Conservation (phyloP, 1,284 basidiomycete species). For the Cerioporus squamosus region DNA sequence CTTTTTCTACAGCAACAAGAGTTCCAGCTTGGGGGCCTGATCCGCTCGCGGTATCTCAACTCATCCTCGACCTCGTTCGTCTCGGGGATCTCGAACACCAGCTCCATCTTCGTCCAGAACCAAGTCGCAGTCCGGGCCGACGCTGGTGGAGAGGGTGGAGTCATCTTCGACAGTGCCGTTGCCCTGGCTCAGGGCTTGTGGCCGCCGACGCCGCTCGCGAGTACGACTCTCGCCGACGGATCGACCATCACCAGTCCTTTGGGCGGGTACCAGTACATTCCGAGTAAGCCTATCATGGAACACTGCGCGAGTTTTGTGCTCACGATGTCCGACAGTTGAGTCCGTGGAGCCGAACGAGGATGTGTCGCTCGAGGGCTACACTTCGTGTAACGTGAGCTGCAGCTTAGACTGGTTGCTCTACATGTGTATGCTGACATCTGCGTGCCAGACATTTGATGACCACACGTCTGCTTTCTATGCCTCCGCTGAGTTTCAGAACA, state of each 20-base stretch:
- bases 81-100: conserved; percentile 29
- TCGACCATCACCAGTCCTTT: conserved; percentile 49
- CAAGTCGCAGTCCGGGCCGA: conserved; percentile 49
- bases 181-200: conserved; percentile 54
- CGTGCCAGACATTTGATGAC: conserved; percentile 33
- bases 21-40: conserved; percentile 46
- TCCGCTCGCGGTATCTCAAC: conserved; percentile 47
- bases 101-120: conserved; percentile 38
- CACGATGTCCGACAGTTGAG: conserved; percentile 35
- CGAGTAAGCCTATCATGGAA: conserved; percentile 47
- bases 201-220: conserved; percentile 41
- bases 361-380: conserved; percentile 51
- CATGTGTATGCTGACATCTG: neutral
- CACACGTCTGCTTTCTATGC: conserved; percentile 36
- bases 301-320: neutral
- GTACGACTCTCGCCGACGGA: conserved; percentile 51
- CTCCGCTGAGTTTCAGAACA: conserved; percentile 41
- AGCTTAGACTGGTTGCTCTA: neutral
- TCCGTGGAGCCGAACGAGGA: conserved; percentile 48
- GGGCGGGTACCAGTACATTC: conserved; percentile 63
- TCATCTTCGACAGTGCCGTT: conserved; percentile 52
- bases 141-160: conserved; percentile 52
- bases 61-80: conserved; percentile 40
- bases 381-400: conserved; percentile 43
- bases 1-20: conserved; percentile 40